Evolutionary conservation across 2,329 filamentous ascomycete genomes (phyloP).

Genomic region (Hypoxylon sp.): DNA sequence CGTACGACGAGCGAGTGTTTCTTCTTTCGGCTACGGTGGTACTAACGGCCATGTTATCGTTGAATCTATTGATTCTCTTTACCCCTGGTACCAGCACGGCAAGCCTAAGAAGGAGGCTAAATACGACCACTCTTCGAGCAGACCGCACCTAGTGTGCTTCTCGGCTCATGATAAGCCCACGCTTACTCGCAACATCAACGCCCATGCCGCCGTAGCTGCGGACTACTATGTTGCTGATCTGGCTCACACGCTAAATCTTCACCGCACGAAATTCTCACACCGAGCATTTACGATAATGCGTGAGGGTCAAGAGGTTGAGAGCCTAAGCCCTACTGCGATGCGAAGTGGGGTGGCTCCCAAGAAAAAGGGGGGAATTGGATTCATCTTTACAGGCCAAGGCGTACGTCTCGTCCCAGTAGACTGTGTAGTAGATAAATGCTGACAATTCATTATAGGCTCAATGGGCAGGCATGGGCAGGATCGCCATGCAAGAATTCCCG

Average conservation of each 20-base stretch:
- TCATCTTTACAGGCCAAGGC: constrained; percentile 51
- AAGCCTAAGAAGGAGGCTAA: constrained; percentile 30
- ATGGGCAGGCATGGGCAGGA: constrained; percentile 48
- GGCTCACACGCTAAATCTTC: constrained; percentile 35
- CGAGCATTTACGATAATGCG: constrained; percentile 14
- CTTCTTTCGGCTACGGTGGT: constrained; percentile 47
- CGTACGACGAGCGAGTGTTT: constrained; percentile 37
- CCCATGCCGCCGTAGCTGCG: constrained; percentile 35
- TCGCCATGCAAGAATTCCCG: constrained; percentile 36
- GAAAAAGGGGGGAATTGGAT: constrained; percentile 22
- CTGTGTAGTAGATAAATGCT: neutral
- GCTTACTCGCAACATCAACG: constrained; percentile 43
- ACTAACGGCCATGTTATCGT: constrained; percentile 46
- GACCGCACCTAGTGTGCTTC: constrained; percentile 21
- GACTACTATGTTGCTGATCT: constrained; percentile 40
- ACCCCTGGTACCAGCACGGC: constrained; percentile 42
- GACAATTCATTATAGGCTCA: constrained; percentile 36
- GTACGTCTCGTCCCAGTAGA: neutral
- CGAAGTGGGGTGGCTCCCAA: neutral
- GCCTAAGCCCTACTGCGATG: constrained; percentile 10
- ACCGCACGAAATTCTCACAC: constrained; percentile 25
- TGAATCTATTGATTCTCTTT: constrained; percentile 43
- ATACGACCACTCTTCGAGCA: neutral
- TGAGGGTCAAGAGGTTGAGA: constrained; percentile 27
- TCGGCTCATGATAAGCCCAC: constrained; percentile 33